Percentiles rank a stretch among this genome's conserved stretches.
These are phyloP conservation scores for Cyclospora cayetanensis DNA, from an alignment of 169 alveolate species.

Conservation along the genomic window DNA sequence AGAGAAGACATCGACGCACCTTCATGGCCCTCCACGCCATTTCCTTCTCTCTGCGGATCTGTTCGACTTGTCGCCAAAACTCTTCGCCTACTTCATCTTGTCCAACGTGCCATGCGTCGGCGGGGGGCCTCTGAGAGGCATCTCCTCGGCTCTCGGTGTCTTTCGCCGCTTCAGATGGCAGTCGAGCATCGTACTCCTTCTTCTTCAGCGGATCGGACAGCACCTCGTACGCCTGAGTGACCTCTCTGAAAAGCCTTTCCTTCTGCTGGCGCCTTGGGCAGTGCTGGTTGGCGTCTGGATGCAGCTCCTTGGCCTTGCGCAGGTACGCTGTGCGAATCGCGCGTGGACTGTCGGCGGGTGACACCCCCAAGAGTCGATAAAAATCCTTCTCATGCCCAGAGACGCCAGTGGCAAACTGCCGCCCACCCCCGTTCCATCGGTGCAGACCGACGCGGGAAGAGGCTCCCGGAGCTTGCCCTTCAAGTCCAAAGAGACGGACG, in stretches of 20 bases:
- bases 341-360: background rate
- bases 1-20: background rate
- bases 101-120: background rate
- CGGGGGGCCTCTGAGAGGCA: background rate
- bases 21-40: conserved; percentile 36
- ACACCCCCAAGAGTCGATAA: background rate
- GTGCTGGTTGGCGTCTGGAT: conserved; percentile 36
- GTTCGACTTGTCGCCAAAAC: conserved; percentile 46
- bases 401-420: too few relatives aligned
- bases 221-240: conserved; percentile 50
- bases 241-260: background rate
- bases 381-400: too few relatives aligned
- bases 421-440: too few relatives aligned
- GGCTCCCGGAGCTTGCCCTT: too few relatives aligned
- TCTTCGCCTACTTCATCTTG: conserved; percentile 39
- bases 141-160: background rate
- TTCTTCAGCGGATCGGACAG: conserved; percentile 28
- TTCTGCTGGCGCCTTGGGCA: background rate
- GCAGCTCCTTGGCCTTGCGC: conserved; percentile 38
- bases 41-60: conserved; percentile 31
- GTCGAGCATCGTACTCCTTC: conserved; percentile 9
- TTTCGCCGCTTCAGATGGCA: background rate
- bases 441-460: too few relatives aligned
- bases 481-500: too few relatives aligned
- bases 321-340: conserved; percentile 55